Conservation (phyloP, 228 moss, liverwort and hornwort species). For the Sphagnum magellanicum region DNA sequence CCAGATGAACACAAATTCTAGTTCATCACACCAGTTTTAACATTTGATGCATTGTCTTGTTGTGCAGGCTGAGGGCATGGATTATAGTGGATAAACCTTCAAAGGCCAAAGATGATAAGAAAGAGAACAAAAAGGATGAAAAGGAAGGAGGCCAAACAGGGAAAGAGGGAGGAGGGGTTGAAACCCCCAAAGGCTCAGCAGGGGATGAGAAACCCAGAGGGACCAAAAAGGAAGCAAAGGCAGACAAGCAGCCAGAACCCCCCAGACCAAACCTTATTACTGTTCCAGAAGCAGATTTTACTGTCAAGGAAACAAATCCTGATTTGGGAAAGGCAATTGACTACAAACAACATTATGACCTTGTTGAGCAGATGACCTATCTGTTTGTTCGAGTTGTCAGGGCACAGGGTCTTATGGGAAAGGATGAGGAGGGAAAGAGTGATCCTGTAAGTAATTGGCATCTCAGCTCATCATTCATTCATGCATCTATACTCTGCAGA, state of each 20-base stretch:
- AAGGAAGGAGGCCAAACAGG: neutral
- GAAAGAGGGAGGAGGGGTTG: neutral
- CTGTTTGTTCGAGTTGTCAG: conserved; percentile 33
- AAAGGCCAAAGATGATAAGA: neutral
- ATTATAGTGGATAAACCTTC: neutral
- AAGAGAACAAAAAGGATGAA: neutral
- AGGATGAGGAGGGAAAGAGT: conserved; percentile 31
- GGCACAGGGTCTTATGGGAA: conserved; percentile 25
- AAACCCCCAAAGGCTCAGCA: neutral
- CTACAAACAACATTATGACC: conserved; percentile 33
- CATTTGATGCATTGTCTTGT: neutral
- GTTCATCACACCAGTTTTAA: too few relatives aligned
- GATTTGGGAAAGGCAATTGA: conserved; percentile 31
- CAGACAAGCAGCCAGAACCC: conserved; percentile 2
- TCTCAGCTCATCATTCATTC: neutral
- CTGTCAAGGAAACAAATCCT: conserved; percentile 26
- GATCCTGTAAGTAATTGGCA: conserved; percentile 20
- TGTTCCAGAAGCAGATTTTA: conserved; percentile 29
- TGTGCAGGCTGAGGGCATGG: neutral
- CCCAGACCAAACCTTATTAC: conserved; percentile 8
- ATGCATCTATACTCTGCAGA: neutral
- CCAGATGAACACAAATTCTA: neutral
- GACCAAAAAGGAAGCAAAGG: neutral
- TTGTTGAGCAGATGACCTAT: conserved; percentile 39
- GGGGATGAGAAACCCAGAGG: neutral